Percentiles rank a stretch among this genome's conserved stretches.
phyloP scores from a whole-genome alignment of 1,139 yeast genomes.

The Diutina scorzettiae region DNA sequence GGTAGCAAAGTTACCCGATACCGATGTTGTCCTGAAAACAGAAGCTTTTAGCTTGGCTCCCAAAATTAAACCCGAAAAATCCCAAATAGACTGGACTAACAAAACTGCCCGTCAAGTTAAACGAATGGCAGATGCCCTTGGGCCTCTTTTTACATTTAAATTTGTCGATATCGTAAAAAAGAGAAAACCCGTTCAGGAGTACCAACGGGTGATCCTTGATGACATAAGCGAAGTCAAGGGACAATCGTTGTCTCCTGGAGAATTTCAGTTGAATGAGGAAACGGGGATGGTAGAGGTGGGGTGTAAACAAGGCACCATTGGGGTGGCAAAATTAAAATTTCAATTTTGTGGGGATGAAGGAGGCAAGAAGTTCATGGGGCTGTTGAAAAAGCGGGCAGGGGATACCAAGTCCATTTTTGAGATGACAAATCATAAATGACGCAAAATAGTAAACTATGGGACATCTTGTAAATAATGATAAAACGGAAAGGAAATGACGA shows the following conservation, averaged over 20 bases:
- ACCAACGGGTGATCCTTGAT: slow-evolving; percentile 37
- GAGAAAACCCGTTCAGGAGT: slow-evolving; percentile 16
- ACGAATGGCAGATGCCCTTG: slow-evolving; percentile 42
- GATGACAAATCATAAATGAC: no score
- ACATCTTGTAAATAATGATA: no score
- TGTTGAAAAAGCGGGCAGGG: slow-evolving; percentile 37
- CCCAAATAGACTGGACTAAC: slow-evolving; percentile 33
- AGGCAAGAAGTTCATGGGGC: slow-evolving; percentile 27
- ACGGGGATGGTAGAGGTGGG: slow-evolving; percentile 21
- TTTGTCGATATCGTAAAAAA: slow-evolving; percentile 18
- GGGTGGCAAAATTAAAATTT: slow-evolving; percentile 29
- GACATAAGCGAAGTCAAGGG: slow-evolving; percentile 14
- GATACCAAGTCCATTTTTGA: slow-evolving; percentile 7
- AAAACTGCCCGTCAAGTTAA: slow-evolving; percentile 27
- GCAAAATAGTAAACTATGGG: no score
- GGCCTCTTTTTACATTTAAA: slow-evolving; percentile 42
- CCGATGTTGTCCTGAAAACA: not conserved
- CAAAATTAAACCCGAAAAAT: slow-evolving; percentile 32
- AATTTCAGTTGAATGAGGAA: slow-evolving; percentile 20
- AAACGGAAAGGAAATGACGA: no score
- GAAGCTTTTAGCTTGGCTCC: slow-evolving; percentile 38
- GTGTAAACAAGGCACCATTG: slow-evolving; percentile 31
- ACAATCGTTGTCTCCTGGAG: slow-evolving; percentile 17
- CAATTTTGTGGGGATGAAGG: slow-evolving; percentile 42
- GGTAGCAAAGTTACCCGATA: slow-evolving; percentile 16